These are phyloP conservation scores for Gautieria morchelliformis DNA, from an alignment of 768 basidiomycete genomes.

Conservation along the genomic window DNA sequence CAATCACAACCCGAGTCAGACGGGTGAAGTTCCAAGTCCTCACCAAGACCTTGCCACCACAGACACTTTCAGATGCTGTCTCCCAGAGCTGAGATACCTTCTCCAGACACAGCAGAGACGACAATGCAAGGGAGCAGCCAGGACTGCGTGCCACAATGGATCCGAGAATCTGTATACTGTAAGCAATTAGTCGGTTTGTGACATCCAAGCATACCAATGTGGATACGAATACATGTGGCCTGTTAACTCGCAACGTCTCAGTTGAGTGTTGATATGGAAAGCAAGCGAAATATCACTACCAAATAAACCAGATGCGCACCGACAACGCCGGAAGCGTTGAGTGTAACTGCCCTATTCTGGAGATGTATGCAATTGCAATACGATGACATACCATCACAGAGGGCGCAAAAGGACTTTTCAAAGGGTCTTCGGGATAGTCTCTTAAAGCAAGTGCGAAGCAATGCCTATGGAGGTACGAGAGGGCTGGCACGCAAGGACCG, in stretches of 20 bases:
- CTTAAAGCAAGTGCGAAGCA: slow-evolving; percentile 69
- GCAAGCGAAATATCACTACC: slow-evolving; percentile 21
- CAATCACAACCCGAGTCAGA: neutral
- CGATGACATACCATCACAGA: slow-evolving; percentile 62
- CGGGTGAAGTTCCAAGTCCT: neutral
- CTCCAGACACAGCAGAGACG: slow-evolving; percentile 58
- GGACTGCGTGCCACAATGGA: slow-evolving; percentile 71
- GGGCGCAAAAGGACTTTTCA: slow-evolving; percentile 56
- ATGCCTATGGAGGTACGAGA: slow-evolving; percentile 64
- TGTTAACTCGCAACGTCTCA: neutral
- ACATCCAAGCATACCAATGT: neutral
- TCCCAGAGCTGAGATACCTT: slow-evolving; percentile 57
- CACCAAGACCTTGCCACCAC: neutral
- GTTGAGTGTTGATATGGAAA: neutral
- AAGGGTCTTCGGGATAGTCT: slow-evolving; percentile 55
- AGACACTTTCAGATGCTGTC: slow-evolving; percentile 31
- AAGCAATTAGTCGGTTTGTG: neutral
- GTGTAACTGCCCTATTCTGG: slow-evolving; percentile 39
- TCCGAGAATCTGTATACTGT: slow-evolving; percentile 49
- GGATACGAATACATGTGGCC: slow-evolving; percentile 6
- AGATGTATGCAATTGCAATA: slow-evolving; percentile 51
- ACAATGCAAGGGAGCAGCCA: slow-evolving; percentile 57
- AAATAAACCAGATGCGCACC: slow-evolving; percentile 59
- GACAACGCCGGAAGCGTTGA: slow-evolving; percentile 45
- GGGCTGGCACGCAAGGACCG: slow-evolving; percentile 27